phyloP scores from a whole-genome alignment of 441 rosid genomes.

The Bruguiera hainesii region DNA sequence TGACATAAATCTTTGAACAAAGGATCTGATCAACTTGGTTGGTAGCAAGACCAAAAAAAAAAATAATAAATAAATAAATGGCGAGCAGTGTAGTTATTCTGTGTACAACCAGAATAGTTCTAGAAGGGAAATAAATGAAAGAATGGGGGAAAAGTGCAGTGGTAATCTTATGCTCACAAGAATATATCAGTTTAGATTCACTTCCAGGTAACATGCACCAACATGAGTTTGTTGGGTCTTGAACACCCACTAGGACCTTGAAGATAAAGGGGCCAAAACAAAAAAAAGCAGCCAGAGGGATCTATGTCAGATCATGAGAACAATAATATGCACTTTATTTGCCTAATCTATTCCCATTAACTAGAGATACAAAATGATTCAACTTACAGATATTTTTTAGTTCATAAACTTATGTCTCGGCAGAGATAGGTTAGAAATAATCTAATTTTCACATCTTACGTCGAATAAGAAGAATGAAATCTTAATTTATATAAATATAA shows the following conservation, averaged over 20 bases:
- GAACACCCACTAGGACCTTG: slow-evolving; percentile 14
- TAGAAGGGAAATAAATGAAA: slow-evolving; percentile 8
- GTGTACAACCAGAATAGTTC: slow-evolving; percentile 28
- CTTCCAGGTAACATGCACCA: slow-evolving; percentile 40
- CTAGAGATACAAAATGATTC: no score
- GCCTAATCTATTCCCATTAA: no score
- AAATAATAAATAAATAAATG: no score
- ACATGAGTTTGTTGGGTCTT: slow-evolving; percentile 44
- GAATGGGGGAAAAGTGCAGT: slow-evolving; percentile 15
- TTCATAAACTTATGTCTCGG: no score
- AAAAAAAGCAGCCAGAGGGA: slow-evolving; percentile 17
- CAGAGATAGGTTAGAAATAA: no score
- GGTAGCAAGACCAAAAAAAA: background rate
- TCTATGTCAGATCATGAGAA: slow-evolving; percentile 23
- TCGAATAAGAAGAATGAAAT: no score
- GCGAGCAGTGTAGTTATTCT: slow-evolving; percentile 11
- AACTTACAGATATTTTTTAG: no score
- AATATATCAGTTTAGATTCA: slow-evolving; percentile 37
- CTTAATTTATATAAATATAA: no score
- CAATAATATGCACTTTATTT: no score
- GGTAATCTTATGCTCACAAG: slow-evolving; percentile 25
- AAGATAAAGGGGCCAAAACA: background rate
- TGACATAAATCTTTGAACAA: slow-evolving; percentile 37
- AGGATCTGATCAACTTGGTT: slow-evolving; percentile 24
- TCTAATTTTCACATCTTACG: no score